Conservation (phyloP, 192 early-diverging fungal species). For the Coemansia sp. region DNA sequence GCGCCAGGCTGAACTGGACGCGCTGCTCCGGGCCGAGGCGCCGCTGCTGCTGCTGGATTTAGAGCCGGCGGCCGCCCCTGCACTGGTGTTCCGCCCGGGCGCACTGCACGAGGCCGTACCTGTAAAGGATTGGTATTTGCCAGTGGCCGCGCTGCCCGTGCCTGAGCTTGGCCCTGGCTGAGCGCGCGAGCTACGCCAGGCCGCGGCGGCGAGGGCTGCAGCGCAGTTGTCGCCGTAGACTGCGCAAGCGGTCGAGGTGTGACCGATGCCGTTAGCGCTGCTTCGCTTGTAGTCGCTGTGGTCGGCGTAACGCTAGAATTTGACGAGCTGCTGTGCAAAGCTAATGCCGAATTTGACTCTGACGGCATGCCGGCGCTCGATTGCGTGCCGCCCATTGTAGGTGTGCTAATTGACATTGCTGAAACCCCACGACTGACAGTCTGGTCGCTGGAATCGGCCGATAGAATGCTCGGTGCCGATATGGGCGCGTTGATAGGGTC, state of each 20-base stretch:
- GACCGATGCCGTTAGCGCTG: background rate
- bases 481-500: background rate
- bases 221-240: background rate
- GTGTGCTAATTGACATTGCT: too few species aligned
- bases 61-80: background rate
- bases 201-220: conserved; percentile 1
- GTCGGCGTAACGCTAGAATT: background rate
- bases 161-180: background rate
- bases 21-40: background rate
- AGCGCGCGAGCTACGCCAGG: conserved; percentile 8
- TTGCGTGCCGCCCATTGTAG: too few species aligned
- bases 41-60: background rate
- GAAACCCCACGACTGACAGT: too few species aligned
- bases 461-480: background rate
- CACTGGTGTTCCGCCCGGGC: conserved; percentile 5
- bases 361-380: background rate
- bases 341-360: background rate
- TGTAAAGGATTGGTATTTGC: background rate
- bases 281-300: background rate
- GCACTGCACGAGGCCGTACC: conserved; percentile 14
- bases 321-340: background rate
- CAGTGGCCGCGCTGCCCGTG: conserved; percentile 6
- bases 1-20: conserved; percentile 7
- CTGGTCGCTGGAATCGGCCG: background rate
- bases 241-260: conserved; percentile 1